Evolutionary conservation across 73 alveolate species (phyloP), one percentile per base, ranked within the genome.

Genomic region (Paramecium sonneborni): DNA sequence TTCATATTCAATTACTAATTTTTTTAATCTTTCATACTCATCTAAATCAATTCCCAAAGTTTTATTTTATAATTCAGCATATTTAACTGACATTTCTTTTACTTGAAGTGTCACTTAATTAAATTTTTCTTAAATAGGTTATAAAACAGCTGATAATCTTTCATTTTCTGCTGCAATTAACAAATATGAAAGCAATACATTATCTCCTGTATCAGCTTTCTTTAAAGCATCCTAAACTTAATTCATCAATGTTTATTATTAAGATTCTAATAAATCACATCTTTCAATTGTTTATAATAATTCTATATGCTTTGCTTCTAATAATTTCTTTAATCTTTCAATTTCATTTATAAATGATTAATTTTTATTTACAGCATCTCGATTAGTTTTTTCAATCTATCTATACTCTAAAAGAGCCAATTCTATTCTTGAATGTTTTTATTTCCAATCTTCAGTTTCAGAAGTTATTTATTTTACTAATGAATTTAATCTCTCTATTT

Each of bases 371-470:
- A 34, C 90, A 24, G 90, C 69, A 24, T 79, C 90, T 46, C 90
- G 23, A 79, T 79, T 79, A 0, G 90, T 79, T 14, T 43, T 79
- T 18, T 79, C 90, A 21, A 79, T 79, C 24, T 79, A 79, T 79
- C 90, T 79, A 62, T 43, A 79, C 28, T 79, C 90, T 34, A 79
- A 43, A 21, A 79, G 32, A n/a, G 90, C 74, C 23, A 79, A 38
- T 79, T 79, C 90, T 23, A 79, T 39, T 23, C 90, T 38, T 5
- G 90, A 21, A 79, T 79, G 72, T 46, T 79, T 79, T 41, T 79
- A 79, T 79, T 79, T 79, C 90, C 90, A 79, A 23, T 79, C 69
- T 24, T 79, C 90, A 39, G 69, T 24, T 12, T 79, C 90, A 2
- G 43, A 23, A 21, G 69, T 46, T 12, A 41, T 23, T 39, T 79